Evolutionary conservation across 176 grass and related monocot species (phyloP).

Genomic region (Hsuehochloa calcarea): DNA sequence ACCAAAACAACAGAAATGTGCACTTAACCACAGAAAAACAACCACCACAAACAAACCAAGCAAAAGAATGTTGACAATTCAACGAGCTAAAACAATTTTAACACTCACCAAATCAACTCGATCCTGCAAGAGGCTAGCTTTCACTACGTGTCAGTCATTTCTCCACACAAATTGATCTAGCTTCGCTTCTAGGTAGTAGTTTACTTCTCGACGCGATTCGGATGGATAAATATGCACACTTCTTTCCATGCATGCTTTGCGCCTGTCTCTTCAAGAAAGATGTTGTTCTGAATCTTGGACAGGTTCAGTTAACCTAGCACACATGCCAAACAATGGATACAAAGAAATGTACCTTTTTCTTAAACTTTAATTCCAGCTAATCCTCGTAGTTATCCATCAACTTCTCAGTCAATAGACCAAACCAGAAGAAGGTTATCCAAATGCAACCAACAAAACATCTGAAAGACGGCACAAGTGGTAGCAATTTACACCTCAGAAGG

Average conservation of each 20-base stretch:
- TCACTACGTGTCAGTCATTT: slow-evolving; percentile 22
- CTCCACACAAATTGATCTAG: slow-evolving; percentile 16
- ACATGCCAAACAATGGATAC: not conserved
- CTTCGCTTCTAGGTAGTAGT: not conserved
- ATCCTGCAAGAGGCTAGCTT: slow-evolving; percentile 3
- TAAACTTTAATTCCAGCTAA: not conserved
- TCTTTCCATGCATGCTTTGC: not conserved
- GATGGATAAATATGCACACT: not conserved
- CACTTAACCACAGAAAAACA: not conserved
- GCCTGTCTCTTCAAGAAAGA: slow-evolving; percentile 1
- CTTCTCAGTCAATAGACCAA: not conserved
- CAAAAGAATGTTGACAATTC: not conserved
- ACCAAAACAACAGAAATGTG: not conserved
- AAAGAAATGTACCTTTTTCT: not conserved
- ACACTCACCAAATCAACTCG: not conserved
- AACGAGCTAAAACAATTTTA: not conserved
- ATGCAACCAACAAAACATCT: not conserved
- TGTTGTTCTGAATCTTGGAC: not conserved
- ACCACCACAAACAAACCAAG: slow-evolving; percentile 4
- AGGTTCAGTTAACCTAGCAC: slow-evolving; percentile 19
- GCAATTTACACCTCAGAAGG: not conserved
- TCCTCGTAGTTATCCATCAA: not conserved
- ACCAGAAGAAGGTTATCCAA: not conserved
- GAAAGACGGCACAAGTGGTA: not conserved
- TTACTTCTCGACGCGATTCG: not conserved